These are phyloP conservation scores for Quercus berberidifolia DNA, from an alignment of 306 rosid genomes.

Conservation along the genomic window DNA sequence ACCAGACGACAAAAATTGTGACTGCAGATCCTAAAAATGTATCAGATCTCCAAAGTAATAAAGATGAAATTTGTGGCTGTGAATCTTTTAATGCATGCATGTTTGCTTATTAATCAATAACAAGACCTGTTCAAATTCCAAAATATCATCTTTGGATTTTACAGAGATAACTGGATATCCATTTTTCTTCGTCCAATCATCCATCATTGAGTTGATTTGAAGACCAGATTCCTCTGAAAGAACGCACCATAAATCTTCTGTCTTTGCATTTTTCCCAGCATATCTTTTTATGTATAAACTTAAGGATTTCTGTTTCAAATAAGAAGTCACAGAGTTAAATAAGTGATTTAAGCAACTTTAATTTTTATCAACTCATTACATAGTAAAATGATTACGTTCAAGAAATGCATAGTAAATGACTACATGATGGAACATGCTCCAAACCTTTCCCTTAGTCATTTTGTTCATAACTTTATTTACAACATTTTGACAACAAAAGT, in stretches of 20 bases:
- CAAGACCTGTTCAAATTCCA: slow-evolving; percentile 57
- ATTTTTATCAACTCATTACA: background rate
- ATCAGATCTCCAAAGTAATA: slow-evolving; percentile 13
- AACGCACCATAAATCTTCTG: slow-evolving; percentile 59
- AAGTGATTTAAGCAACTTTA: background rate
- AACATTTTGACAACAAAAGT: too few species aligned
- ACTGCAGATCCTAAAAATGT: slow-evolving; percentile 33
- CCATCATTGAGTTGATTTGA: slow-evolving; percentile 48
- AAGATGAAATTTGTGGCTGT: background rate
- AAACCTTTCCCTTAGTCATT: background rate
- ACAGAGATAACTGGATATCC: slow-evolving; percentile 68
- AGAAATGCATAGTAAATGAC: background rate
- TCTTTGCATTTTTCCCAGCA: slow-evolving; percentile 54
- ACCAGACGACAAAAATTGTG: slow-evolving; percentile 51
- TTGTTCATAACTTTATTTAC: background rate
- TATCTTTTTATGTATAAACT: slow-evolving; percentile 43
- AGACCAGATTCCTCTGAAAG: slow-evolving; percentile 54
- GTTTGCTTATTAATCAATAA: slow-evolving; percentile 5
- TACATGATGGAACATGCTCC: background rate
- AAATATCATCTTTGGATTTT: slow-evolving; percentile 23
- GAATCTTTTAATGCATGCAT: background rate
- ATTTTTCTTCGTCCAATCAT: slow-evolving; percentile 55
- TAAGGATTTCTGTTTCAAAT: slow-evolving; percentile 50
- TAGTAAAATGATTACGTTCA: background rate
- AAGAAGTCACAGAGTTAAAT: background rate